Conservation (phyloP, 768 basidiomycete genomes). For the Gautieria morchelliformis region DNA sequence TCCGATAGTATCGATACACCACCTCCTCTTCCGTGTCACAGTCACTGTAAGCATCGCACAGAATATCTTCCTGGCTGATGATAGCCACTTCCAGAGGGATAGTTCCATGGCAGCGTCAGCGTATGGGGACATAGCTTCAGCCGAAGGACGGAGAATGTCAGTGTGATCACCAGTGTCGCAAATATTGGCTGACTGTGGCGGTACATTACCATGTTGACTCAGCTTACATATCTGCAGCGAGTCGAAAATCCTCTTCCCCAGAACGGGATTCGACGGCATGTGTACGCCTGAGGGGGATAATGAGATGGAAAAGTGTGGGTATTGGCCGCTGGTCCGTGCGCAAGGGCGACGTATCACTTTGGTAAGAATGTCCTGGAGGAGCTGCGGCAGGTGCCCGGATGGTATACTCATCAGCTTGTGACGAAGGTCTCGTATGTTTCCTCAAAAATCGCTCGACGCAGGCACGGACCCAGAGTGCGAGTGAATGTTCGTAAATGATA, state of each 20-base stretch:
- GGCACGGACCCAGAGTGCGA: constrained; percentile 36
- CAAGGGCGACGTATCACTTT: neutral
- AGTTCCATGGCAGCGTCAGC: neutral
- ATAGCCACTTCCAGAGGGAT: constrained; percentile 33
- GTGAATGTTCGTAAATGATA: constrained; percentile 41
- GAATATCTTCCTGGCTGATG: constrained; percentile 41
- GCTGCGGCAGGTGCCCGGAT: neutral
- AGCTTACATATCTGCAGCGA: constrained; percentile 3
- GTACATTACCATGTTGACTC: neutral
- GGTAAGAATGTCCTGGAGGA: neutral
- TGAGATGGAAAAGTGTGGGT: constrained; percentile 48
- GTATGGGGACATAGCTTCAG: neutral
- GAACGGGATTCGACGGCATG: constrained; percentile 49
- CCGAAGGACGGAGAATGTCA: neutral
- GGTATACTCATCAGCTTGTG: constrained; percentile 19
- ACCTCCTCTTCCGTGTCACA: constrained; percentile 35
- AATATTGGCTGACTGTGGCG: constrained; percentile 1
- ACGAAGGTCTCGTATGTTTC: constrained; percentile 11
- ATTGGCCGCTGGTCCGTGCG: constrained; percentile 1
- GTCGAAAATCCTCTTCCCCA: constrained; percentile 46
- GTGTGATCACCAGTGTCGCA: neutral
- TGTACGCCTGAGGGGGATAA: constrained; percentile 66
- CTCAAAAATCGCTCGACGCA: constrained; percentile 32
- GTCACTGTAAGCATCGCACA: constrained; percentile 39
- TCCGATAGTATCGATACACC: constrained; percentile 62